A percentile compares a stretch with the other conserved stretches of the same genome.
These are phyloP conservation scores for Tausonia pullulans DNA, from an alignment of 1,284 basidiomycete species.

Conservation along the genomic window DNA sequence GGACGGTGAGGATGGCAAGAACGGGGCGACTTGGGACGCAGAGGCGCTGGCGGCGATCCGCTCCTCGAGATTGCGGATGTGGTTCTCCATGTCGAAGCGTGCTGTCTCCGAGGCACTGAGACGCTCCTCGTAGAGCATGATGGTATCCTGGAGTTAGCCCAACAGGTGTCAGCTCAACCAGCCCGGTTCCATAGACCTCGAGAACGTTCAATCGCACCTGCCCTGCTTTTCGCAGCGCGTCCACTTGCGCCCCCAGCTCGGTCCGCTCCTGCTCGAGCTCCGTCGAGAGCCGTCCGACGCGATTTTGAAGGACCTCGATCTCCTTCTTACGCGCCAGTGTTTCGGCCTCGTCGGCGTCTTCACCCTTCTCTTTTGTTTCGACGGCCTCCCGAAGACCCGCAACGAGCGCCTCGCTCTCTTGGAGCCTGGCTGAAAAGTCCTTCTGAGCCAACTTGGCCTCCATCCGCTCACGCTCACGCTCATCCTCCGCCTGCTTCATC, in stretches of 20 bases:
- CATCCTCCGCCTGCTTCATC: not conserved
- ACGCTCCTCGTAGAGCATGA: constrained; percentile 81
- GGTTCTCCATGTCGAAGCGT: constrained; percentile 66
- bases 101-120: constrained; percentile 56
- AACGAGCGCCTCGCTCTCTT: constrained; percentile 24
- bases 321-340: constrained; percentile 34
- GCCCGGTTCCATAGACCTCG: not conserved
- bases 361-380: constrained; percentile 28
- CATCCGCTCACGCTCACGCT: constrained; percentile 24
- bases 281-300: constrained; percentile 12
- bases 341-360: constrained; percentile 30
- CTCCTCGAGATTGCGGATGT: constrained; percentile 52
- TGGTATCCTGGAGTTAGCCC: constrained; percentile 55
- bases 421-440: constrained; percentile 25
- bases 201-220: constrained; percentile 43
- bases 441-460: constrained; percentile 27
- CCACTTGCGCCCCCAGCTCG: constrained; percentile 45
- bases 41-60: constrained; percentile 32
- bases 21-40: not conserved
- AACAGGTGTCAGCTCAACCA: not conserved
- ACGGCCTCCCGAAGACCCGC: constrained; percentile 29
- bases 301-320: constrained; percentile 23
- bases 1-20: constrained; percentile 25
- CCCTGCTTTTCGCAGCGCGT: constrained; percentile 69
- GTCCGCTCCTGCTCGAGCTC: constrained; percentile 20